Conservation (phyloP, 345 rosid species). For the Mallotus nudiflorus region DNA sequence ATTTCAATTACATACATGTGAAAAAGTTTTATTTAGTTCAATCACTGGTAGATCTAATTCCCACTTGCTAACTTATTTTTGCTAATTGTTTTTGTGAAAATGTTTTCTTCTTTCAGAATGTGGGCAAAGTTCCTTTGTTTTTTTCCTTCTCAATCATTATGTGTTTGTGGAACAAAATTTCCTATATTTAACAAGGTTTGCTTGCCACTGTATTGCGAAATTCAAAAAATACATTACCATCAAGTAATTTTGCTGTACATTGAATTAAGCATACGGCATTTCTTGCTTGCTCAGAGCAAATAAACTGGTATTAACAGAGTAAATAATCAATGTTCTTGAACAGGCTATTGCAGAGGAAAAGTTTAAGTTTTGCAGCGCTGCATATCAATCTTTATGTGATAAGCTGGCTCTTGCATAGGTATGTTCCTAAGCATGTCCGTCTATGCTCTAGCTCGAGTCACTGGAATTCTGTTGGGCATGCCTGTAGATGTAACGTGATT, state of each 20-base stretch:
- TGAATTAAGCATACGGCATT: not conserved
- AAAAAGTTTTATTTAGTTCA: no score
- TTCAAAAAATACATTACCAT: not conserved
- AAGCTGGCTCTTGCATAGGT: constrained; percentile 54
- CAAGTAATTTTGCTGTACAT: not conserved
- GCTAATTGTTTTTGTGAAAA: no score
- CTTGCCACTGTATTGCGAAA: not conserved
- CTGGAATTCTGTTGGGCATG: not conserved
- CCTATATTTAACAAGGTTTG: not conserved
- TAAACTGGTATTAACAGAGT: not conserved
- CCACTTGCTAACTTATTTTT: no score
- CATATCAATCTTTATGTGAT: constrained; percentile 71
- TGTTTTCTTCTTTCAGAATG: no score
- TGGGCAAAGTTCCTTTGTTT: no score
- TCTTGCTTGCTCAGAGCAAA: not conserved
- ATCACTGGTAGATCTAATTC: no score
- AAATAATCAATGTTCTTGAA: constrained; percentile 8
- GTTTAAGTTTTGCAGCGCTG: constrained; percentile 80
- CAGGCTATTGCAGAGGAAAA: constrained; percentile 79
- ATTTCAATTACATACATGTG: no score
- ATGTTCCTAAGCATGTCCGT: not conserved
- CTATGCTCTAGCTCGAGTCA: not conserved
- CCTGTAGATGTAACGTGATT: not conserved
- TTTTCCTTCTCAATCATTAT: no score
- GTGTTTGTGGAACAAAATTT: not conserved